Evolutionary conservation across 2,329 filamentous ascomycete genomes (phyloP).

Genomic region (Hypoxylon sp.): DNA sequence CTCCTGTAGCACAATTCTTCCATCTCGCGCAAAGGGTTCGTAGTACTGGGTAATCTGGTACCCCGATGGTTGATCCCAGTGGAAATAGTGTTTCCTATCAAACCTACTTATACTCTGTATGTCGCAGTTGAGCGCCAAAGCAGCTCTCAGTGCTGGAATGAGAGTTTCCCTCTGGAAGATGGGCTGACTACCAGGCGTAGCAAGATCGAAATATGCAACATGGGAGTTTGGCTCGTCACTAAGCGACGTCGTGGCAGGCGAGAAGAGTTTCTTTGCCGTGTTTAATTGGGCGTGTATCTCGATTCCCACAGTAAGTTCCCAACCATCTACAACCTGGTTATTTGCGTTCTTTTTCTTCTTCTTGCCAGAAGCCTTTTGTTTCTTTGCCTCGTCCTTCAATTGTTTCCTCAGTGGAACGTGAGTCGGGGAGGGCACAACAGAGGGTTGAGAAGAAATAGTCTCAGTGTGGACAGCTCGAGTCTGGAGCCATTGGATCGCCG

Average conservation of each 20-base stretch:
- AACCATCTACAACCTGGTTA: slow-evolving; percentile 73
- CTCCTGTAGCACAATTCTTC: slow-evolving; percentile 76
- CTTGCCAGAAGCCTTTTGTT: slow-evolving; percentile 60
- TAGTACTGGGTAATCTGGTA: slow-evolving; percentile 99
- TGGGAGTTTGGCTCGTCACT: slow-evolving; percentile 84
- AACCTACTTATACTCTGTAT: slow-evolving; percentile 85
- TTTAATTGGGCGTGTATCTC: slow-evolving; percentile 98
- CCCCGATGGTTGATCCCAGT: slow-evolving; percentile 95
- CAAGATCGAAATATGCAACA: slow-evolving; percentile 89
- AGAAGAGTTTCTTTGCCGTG: slow-evolving; percentile 91
- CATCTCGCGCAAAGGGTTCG: slow-evolving; percentile 77
- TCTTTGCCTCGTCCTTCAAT: slow-evolving; percentile 76
- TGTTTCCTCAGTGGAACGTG: slow-evolving; percentile 76
- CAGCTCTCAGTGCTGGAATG: slow-evolving; percentile 90
- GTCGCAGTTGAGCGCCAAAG: slow-evolving; percentile 84
- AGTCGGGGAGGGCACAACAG: slow-evolving; percentile 42
- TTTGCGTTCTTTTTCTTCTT: slow-evolving; percentile 63
- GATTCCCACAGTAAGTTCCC: slow-evolving; percentile 96
- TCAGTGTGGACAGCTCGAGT: slow-evolving; percentile 55
- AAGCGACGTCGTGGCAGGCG: slow-evolving; percentile 75
- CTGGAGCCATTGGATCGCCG: slow-evolving; percentile 28
- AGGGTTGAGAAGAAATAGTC: slow-evolving; percentile 44
- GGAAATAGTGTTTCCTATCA: slow-evolving; percentile 98
- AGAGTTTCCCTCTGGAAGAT: slow-evolving; percentile 86
- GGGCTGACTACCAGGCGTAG: slow-evolving; percentile 91